Percentiles rank a stretch among this genome's conserved stretches.
These are phyloP conservation scores for Aaosphaeria pasadenensis DNA, from an alignment of 2,329 filamentous ascomycete genomes.

Conservation along the genomic window DNA sequence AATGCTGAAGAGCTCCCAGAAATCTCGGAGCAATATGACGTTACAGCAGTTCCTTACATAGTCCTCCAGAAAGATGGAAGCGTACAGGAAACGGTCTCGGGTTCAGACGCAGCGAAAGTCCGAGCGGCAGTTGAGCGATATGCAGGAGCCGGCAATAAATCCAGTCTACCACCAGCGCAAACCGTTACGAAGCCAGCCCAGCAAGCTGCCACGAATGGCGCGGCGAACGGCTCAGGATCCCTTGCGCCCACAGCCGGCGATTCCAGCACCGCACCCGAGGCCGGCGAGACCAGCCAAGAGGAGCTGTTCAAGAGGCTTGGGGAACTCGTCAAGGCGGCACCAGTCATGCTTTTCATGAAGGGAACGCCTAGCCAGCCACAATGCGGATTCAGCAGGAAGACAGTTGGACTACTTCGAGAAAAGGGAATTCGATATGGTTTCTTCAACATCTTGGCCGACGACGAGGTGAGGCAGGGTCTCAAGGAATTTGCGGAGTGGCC, in stretches of 20 bases:
- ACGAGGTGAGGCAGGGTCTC: conserved; percentile 91
- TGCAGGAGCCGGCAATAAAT: conserved; percentile 49
- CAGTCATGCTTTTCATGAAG: conserved; percentile 99
- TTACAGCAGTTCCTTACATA: conserved; percentile 90
- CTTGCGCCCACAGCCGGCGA: conserved; percentile 45
- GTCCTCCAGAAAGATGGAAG: conserved; percentile 74
- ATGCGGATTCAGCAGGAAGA: conserved; percentile 88
- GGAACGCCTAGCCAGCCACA: conserved; percentile 84
- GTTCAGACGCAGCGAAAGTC: conserved; percentile 84
- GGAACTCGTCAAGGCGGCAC: conserved; percentile 89
- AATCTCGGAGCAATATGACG: conserved; percentile 87
- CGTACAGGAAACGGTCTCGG: conserved; percentile 81
- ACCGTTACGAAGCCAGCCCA: conserved; percentile 45
- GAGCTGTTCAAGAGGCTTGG: conserved; percentile 77
- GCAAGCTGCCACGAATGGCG: conserved; percentile 24
- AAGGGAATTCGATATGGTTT: conserved; percentile 94
- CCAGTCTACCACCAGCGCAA: conserved; percentile 41
- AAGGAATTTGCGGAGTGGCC: conserved; percentile 99
- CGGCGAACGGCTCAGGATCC: conserved; percentile 38
- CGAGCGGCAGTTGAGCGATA: conserved; percentile 82
- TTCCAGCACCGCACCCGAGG: conserved; percentile 46
- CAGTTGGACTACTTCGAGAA: conserved; percentile 83
- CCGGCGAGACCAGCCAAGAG: conserved; percentile 62
- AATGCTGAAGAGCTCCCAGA: conserved; percentile 94
- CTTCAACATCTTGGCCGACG: conserved; percentile 97